A percentile compares a stretch with the other conserved stretches of the same genome.
These are phyloP conservation scores for Fusarium sp. DNA, from an alignment of 2,329 filamentous ascomycete species.

Conservation along the genomic window DNA sequence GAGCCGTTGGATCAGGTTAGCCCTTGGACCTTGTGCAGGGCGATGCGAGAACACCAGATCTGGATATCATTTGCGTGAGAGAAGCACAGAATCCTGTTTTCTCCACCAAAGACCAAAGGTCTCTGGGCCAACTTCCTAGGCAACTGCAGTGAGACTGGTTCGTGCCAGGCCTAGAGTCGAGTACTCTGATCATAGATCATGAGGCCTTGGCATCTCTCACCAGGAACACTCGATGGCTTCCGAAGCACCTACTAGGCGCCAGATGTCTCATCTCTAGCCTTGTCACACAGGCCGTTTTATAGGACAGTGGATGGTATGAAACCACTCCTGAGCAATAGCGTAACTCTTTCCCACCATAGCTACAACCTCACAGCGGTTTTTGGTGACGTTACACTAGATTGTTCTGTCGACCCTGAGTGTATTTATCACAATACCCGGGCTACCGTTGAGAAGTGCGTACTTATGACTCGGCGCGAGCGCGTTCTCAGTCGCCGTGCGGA, in stretches of 20 bases:
- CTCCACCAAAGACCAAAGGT: conserved; percentile 9
- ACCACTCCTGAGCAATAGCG: not conserved
- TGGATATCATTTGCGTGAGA: conserved; percentile 60
- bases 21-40: conserved; percentile 56
- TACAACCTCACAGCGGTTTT: not conserved
- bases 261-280: not conserved
- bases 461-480: not conserved
- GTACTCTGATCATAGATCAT: not conserved
- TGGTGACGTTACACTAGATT: not conserved
- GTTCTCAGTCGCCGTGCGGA: not conserved
- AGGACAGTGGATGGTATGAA: not conserved
- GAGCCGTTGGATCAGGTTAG: conserved; percentile 44
- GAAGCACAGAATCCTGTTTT: conserved; percentile 14
- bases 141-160: not conserved
- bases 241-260: not conserved
- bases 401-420: not conserved
- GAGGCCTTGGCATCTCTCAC: not conserved
- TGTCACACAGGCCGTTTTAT: not conserved
- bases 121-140: not conserved
- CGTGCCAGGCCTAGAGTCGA: not conserved
- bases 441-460: not conserved
- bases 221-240: not conserved
- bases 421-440: too few relatives aligned
- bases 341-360: not conserved
- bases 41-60: conserved; percentile 59